Conservation (phyloP, 1,284 basidiomycete genomes). For the Veloporphyrellus conicus region DNA sequence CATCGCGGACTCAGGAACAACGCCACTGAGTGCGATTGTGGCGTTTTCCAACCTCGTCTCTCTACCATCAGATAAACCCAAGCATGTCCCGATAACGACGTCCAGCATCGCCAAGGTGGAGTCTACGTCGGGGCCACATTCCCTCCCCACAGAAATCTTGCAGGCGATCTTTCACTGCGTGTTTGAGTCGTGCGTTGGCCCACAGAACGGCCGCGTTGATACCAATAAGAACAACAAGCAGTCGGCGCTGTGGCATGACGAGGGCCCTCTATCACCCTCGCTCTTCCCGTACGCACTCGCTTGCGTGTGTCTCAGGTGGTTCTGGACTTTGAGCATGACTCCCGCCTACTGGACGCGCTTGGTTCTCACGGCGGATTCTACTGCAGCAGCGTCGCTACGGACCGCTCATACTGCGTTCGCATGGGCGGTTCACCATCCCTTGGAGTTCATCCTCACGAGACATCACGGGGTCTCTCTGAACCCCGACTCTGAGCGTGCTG, state of each 20-base stretch:
- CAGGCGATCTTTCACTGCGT: slow-evolving; percentile 10
- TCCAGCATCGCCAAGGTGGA: too few relatives aligned
- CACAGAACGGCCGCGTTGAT: neutral
- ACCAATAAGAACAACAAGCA: neutral
- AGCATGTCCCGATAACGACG: too few relatives aligned
- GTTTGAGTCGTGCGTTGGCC: slow-evolving; percentile 7
- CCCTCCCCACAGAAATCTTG: slow-evolving; percentile 12
- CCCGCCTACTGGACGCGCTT: slow-evolving; percentile 15
- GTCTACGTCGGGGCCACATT: neutral
- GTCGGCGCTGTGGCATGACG: slow-evolving; percentile 2
- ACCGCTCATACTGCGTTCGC: neutral
- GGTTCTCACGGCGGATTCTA: slow-evolving; percentile 7
- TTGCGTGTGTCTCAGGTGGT: slow-evolving; percentile 13
- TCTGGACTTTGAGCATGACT: slow-evolving; percentile 1
- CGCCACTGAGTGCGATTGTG: too few relatives aligned
- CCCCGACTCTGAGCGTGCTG: slow-evolving; percentile 3
- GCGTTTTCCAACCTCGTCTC: too few relatives aligned
- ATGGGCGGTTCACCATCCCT: slow-evolving; percentile 4
- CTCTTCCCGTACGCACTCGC: slow-evolving; percentile 16
- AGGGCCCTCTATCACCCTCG: slow-evolving; percentile 11
- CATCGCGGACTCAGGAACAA: too few relatives aligned
- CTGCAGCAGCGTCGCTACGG: neutral
- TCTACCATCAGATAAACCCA: too few relatives aligned
- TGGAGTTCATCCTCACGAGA: slow-evolving; percentile 13
- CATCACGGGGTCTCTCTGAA: neutral